Conservation (phyloP, 2,329 filamentous ascomycete species). For the Epichloe sibirici region DNA sequence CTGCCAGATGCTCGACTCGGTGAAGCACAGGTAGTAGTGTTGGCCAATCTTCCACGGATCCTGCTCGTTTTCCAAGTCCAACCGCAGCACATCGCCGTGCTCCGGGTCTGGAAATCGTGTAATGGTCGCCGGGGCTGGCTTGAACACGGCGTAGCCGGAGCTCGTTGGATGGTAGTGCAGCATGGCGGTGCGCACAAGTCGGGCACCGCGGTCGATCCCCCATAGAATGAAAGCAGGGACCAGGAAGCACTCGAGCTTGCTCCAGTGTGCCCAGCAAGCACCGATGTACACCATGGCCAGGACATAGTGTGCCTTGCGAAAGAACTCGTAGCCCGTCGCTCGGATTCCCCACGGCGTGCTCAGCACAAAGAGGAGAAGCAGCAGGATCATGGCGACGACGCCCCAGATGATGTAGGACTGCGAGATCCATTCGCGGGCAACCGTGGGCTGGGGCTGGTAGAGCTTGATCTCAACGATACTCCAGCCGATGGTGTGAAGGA, state of each 20-base stretch:
- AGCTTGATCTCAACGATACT: conserved; percentile 51
- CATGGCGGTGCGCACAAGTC: conserved; percentile 44
- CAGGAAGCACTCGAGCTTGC: conserved; percentile 54
- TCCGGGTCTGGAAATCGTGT: conserved; percentile 39
- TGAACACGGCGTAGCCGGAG: conserved; percentile 33
- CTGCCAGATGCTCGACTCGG: conserved; percentile 56
- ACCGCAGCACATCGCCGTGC: conserved; percentile 49
- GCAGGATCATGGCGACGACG: conserved; percentile 51
- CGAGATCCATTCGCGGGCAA: conserved; percentile 42
- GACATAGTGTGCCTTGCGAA: conserved; percentile 62
- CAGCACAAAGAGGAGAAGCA: conserved; percentile 48
- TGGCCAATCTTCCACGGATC: conserved; percentile 53
- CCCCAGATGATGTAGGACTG: conserved; percentile 65
- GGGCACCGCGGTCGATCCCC: conserved; percentile 48
- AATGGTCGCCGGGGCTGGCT: conserved; percentile 33
- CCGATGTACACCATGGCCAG: conserved; percentile 64
- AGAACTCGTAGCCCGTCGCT: conserved; percentile 63
- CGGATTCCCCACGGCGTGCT: conserved; percentile 46
- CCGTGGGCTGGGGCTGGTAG: conserved; percentile 58
- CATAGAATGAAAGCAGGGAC: conserved; percentile 53
- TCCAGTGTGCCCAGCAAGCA: conserved; percentile 66
- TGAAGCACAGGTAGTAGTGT: conserved; percentile 61
- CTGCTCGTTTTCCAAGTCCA: conserved; percentile 53
- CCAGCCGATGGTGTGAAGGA: conserved; percentile 62
- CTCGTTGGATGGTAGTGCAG: conserved; percentile 45